A percentile compares a stretch with the other conserved stretches of the same genome.
Evolutionary conservation across 768 basidiomycete species (phyloP).

Genomic region (Xerocomus brunneocitrinus): DNA sequence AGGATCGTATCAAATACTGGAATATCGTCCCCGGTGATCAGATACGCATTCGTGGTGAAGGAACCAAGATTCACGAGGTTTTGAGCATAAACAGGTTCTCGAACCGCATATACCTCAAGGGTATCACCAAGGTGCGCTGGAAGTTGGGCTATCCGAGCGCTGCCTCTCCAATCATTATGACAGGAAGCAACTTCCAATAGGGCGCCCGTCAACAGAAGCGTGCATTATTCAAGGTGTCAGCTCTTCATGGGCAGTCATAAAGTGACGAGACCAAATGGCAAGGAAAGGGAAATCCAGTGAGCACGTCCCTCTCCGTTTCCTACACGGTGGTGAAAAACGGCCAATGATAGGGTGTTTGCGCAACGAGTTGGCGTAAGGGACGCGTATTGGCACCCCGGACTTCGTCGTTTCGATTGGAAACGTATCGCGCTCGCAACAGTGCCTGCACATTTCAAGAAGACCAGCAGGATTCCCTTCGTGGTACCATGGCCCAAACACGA

Average conservation of each 20-base stretch:
- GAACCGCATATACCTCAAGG: slow-evolving; percentile 61
- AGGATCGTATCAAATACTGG: slow-evolving; percentile 80
- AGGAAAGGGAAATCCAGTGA: slow-evolving; percentile 42
- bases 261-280: slow-evolving; percentile 30
- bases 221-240: slow-evolving; percentile 79
- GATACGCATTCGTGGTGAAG: slow-evolving; percentile 66
- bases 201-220: slow-evolving; percentile 31
- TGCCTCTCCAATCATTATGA: slow-evolving; percentile 2
- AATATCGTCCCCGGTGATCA: slow-evolving; percentile 84
- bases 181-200: slow-evolving; percentile 22
- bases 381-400: slow-evolving; percentile 54
- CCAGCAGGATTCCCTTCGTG: slow-evolving; percentile 30
- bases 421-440: slow-evolving; percentile 64
- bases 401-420: slow-evolving; percentile 64
- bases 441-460: slow-evolving; percentile 47
- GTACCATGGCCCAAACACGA: slow-evolving; percentile 70
- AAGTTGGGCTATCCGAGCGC: neutral
- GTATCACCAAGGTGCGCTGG: slow-evolving; percentile 30
- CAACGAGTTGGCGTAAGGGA: slow-evolving; percentile 59
- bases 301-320: slow-evolving; percentile 17
- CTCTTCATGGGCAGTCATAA: slow-evolving; percentile 63
- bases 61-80: slow-evolving; percentile 62
- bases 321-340: neutral
- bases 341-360: slow-evolving; percentile 63
- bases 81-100: slow-evolving; percentile 67